Percentiles rank a stretch among this genome's conserved stretches.
Conservation (phyloP, 192 early-diverging fungal species). For the Mortierella antarctica region DNA sequence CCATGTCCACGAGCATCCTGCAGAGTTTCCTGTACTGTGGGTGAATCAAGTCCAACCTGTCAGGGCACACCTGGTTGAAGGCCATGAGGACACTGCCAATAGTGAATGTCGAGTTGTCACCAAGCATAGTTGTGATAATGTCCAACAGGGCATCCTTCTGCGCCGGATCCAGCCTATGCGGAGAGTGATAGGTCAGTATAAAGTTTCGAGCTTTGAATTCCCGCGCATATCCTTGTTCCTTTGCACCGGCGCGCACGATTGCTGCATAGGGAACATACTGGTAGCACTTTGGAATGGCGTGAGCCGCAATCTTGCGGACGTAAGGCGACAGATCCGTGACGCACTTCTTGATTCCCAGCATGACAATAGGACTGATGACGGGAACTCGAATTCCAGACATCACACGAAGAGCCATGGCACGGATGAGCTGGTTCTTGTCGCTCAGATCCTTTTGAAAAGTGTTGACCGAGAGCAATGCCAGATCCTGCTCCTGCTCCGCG, state of each 20-base stretch:
- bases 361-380: slow-evolving; percentile 91
- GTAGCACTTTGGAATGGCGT: slow-evolving; percentile 89
- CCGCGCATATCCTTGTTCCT: too few relatives aligned
- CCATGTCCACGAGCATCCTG: slow-evolving; percentile 83
- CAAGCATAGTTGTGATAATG: slow-evolving; percentile 78
- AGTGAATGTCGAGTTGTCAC: slow-evolving; percentile 87
- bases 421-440: slow-evolving; percentile 92
- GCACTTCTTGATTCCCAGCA: slow-evolving; percentile 91
- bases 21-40: slow-evolving; percentile 90
- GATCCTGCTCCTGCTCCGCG: slow-evolving; percentile 96
- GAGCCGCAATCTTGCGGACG: slow-evolving; percentile 92
- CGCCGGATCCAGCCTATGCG: slow-evolving; percentile 76
- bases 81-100: slow-evolving; percentile 88
- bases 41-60: slow-evolving; percentile 88
- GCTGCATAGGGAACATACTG: slow-evolving; percentile 56
- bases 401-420: slow-evolving; percentile 95
- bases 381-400: slow-evolving; percentile 95
- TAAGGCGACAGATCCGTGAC: slow-evolving; percentile 89
- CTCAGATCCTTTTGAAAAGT: slow-evolving; percentile 97
- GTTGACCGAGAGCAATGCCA: slow-evolving; percentile 95
- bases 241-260: too few relatives aligned
- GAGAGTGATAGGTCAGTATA: slow-evolving; percentile 7
- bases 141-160: slow-evolving; percentile 83
- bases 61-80: slow-evolving; percentile 90
- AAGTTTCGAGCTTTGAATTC: background rate